Base-by-base conservation (phyloP, 768 basidiomycete species). In the Tremella fuciformis region DNA sequence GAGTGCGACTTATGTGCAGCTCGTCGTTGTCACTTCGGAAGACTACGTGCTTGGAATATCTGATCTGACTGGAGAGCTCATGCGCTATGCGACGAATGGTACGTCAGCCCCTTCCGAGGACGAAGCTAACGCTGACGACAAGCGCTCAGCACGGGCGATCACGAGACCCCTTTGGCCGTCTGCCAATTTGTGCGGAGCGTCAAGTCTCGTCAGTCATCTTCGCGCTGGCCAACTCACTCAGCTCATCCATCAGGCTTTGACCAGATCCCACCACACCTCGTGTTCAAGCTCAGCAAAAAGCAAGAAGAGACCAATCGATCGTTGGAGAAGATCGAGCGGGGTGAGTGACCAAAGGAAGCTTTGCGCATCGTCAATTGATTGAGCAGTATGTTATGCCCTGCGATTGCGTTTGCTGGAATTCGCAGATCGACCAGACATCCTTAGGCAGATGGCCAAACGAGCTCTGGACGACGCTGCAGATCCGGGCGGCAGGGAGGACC, bases 1-100 rank as follows among this genome's bases (percentile, higher is more conserved):
- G 0, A 55, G 3, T n/a, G 13, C 24, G 7, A 24, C 41, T 55
- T 18, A 55, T 29, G 41, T 7, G 11, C 62, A 94, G 92, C 88
- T 83, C 63, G 87, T 92, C 66, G 83, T 85, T 2, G 73, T 93
- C 29, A 82, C 89, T 8, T 73, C 84, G 34, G 85, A 87, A 40
- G 93, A 98, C 72, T 98, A 96, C 71, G 80, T 97, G 13, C 83
- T 97, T 2, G 96, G 96, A 4, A 78, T 98, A 25, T 89, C 90
- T 7, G 96, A 99, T 77, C 82, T 99, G 19, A 96, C 91, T 0
- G 96, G 96, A 44, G 96, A 99, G 78, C 83, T 98, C 22, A 97
- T 98, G 96, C 84, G 94, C 34, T 88, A 87, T 63, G 91, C 91
- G 11, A 94, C 97, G 59, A 88, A 90, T 47, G 84, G 88, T 47